Base-by-base conservation (phyloP, 2,329 filamentous ascomycete species). In the Fusarium sp. region DNA sequence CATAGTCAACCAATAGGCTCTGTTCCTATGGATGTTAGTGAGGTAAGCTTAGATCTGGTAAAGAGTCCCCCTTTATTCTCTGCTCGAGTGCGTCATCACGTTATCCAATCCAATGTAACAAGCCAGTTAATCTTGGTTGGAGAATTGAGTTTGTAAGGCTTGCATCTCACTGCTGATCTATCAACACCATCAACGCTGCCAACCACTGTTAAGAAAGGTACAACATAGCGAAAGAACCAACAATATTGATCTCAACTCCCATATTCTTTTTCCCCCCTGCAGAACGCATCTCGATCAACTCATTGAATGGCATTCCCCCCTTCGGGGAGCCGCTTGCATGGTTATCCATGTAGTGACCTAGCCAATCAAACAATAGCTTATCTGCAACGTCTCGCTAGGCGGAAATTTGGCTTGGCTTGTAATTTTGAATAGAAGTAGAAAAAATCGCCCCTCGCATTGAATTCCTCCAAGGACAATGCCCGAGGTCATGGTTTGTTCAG, bases 371-470 rank as follows among this genome's bases (percentile, higher is more conserved):
- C 25, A 50, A 40, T 46, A 47, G 60, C 37, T 42, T 54, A 56
- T 62, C 60, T 67, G 60, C 69, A 70, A 44, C 58, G 43, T 66
- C 53, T 53, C 58, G 65, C 65, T 57, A 32, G 37, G 18, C 69
- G 70, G 71, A 73, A 58, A 73, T 73, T 69, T 71, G 65, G 28
- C 69, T 73, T 72, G 69, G 64, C 59, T 30, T 38, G 32, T 23
- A 66, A 66, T 65, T 60, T 60, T 70, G 54, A 21, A 62, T 38
- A 33, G 40, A 38, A 11, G 32, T n/a, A 19, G 16, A 25, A 53
- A 28, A 37, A 30, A 10, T 42, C 43, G 30, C 58, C 58, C 38
- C 64, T 67, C 30, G 49, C 37, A 57, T 61, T 47, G 28, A 47
- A 53, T 54, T 53, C 35, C 46, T 47, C 5, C 6, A 32, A 18